phyloP scores from a whole-genome alignment of 2,329 filamentous ascomycete species.

The Hypoxylon sp. region DNA sequence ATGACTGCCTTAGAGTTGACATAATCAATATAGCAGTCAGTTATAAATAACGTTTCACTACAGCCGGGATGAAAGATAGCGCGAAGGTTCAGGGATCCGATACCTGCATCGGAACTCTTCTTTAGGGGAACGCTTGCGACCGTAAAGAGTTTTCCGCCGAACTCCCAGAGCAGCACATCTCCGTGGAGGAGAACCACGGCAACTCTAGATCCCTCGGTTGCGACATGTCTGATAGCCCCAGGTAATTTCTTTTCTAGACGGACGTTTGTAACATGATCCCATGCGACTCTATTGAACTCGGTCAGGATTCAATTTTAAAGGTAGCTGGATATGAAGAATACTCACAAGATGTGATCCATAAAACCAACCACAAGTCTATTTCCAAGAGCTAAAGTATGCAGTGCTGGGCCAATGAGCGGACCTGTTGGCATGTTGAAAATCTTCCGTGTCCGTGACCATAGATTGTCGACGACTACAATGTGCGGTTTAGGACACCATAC shows the following conservation, averaged over 20 bases:
- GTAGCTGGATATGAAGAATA: background rate
- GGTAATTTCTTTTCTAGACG: slow-evolving; percentile 42
- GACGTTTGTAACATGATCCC: slow-evolving; percentile 44
- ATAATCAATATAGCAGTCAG: slow-evolving; percentile 25
- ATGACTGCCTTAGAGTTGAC: background rate
- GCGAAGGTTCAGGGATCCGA: background rate
- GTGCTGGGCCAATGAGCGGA: slow-evolving; percentile 14
- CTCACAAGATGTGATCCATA: slow-evolving; percentile 43
- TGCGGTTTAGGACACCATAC: slow-evolving; percentile 34
- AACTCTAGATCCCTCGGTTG: slow-evolving; percentile 36
- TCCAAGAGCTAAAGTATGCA: slow-evolving; percentile 42
- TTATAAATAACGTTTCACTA: slow-evolving; percentile 38
- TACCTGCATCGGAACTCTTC: background rate
- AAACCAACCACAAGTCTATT: slow-evolving; percentile 42
- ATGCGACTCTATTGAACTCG: slow-evolving; percentile 41
- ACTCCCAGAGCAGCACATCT: slow-evolving; percentile 44
- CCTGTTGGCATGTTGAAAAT: slow-evolving; percentile 38
- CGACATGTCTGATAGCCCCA: slow-evolving; percentile 15
- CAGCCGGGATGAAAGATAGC: slow-evolving; percentile 42
- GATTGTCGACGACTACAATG: slow-evolving; percentile 41
- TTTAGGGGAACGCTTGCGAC: slow-evolving; percentile 28
- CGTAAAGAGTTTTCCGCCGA: slow-evolving; percentile 25
- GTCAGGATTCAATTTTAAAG: slow-evolving; percentile 24
- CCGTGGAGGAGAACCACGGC: slow-evolving; percentile 41
- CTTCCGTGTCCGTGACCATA: slow-evolving; percentile 42